Conservation (phyloP, 2,329 filamentous ascomycete genomes). For the Davidsoniella virescens region DNA sequence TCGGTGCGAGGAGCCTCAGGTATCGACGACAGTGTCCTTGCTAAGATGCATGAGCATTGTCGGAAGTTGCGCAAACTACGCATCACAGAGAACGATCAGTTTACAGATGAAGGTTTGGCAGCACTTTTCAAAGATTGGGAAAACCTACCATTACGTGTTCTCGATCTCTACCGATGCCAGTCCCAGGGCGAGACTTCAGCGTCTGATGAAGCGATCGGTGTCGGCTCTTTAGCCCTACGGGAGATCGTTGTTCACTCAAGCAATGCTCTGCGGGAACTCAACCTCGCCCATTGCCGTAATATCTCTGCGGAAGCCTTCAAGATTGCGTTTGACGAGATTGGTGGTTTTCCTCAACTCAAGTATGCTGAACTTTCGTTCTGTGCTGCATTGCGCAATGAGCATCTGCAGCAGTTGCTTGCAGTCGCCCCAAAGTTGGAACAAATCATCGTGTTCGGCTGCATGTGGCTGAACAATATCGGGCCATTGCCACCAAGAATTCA, state of each 20-base stretch:
- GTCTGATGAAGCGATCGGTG: slow-evolving; percentile 46
- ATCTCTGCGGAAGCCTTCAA: slow-evolving; percentile 59
- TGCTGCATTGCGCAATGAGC: slow-evolving; percentile 46
- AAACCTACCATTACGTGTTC: slow-evolving; percentile 51
- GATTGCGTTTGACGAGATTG: slow-evolving; percentile 48
- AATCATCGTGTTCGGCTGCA: slow-evolving; percentile 48
- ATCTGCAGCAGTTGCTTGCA: slow-evolving; percentile 47
- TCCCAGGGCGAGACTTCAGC: slow-evolving; percentile 44
- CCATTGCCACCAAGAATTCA: too few species aligned
- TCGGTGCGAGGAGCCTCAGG: slow-evolving; percentile 55
- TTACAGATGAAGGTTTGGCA: slow-evolving; percentile 59
- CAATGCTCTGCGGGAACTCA: slow-evolving; percentile 44
- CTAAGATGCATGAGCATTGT: slow-evolving; percentile 55
- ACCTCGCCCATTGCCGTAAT: slow-evolving; percentile 73
- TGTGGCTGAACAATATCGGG: slow-evolving; percentile 31
- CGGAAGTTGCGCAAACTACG: slow-evolving; percentile 57
- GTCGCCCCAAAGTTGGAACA: slow-evolving; percentile 43
- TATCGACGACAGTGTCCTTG: slow-evolving; percentile 52
- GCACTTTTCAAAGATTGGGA: slow-evolving; percentile 60
- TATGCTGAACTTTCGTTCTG: slow-evolving; percentile 68
- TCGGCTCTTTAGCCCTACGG: slow-evolving; percentile 59
- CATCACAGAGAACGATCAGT: slow-evolving; percentile 58
- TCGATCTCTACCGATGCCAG: slow-evolving; percentile 61
- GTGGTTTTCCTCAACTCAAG: slow-evolving; percentile 48
- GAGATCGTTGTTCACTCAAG: slow-evolving; percentile 79